These are phyloP conservation scores for Solanum commersonii DNA, from an alignment of 257 asterid genomes.

Conservation along the genomic window DNA sequence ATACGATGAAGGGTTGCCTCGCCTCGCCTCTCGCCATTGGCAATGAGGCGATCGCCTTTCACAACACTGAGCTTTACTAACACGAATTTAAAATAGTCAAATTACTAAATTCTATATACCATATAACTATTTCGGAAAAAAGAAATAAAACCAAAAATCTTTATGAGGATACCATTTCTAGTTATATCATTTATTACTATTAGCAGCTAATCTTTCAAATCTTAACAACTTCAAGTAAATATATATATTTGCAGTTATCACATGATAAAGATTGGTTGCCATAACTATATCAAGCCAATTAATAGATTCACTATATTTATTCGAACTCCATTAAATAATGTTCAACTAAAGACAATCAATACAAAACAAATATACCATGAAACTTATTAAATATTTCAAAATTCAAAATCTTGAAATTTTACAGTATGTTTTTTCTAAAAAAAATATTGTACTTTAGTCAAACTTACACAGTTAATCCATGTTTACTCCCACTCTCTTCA, in stretches of 20 bases:
- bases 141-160: background rate
- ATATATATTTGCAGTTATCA: background rate
- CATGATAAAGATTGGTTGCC: background rate
- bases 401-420: constrained; percentile 1
- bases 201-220: background rate
- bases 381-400: background rate
- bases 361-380: background rate
- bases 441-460: constrained; percentile 5
- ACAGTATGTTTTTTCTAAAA: background rate
- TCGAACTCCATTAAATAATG: background rate
- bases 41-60: too few species aligned
- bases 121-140: background rate
- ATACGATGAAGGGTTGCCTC: too few species aligned
- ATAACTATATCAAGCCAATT: background rate
- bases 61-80: background rate
- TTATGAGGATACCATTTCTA: background rate
- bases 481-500: background rate
- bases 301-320: background rate
- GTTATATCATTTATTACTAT: background rate
- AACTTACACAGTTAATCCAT: constrained; percentile 2
- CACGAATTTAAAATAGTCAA: background rate
- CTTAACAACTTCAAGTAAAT: background rate
- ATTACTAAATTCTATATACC: background rate
- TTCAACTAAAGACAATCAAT: background rate
- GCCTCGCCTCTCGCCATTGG: too few species aligned